phyloP scores from a whole-genome alignment of 805 yeast genomes.

The Jamesozyma piceae region DNA sequence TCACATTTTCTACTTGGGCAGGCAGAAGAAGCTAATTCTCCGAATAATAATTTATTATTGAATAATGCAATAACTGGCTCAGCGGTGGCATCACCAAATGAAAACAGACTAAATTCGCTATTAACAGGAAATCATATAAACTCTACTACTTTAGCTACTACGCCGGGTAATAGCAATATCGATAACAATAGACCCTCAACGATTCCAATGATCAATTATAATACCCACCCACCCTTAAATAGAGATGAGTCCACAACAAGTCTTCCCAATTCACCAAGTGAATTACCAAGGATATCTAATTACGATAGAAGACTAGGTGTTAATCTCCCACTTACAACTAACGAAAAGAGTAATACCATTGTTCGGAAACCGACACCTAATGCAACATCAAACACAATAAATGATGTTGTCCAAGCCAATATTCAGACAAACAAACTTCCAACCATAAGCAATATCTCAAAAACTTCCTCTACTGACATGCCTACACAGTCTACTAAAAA shows the following conservation, averaged over 20 bases:
- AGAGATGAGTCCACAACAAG: background rate
- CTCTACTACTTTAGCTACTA: background rate
- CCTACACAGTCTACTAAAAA: background rate
- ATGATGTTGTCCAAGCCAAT: background rate
- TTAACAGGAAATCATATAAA: background rate
- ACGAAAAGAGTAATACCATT: background rate
- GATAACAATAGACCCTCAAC: background rate
- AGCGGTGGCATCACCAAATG: background rate
- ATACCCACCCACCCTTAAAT: background rate
- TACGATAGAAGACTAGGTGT: background rate
- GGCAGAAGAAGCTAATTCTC: background rate
- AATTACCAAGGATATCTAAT: background rate
- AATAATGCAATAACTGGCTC: background rate
- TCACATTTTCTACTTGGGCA: background rate
- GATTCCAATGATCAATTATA: background rate
- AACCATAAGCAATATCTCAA: background rate
- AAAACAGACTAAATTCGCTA: background rate
- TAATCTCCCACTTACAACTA: background rate
- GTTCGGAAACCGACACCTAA: background rate
- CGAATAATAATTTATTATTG: background rate
- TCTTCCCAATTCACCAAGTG: background rate
- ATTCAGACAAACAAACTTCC: background rate
- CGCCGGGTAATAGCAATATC: background rate
- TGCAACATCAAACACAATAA: background rate
- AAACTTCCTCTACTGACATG: background rate